These are phyloP conservation scores for Rhizopogon vulgaris DNA, from an alignment of 768 basidiomycete species.

Conservation along the genomic window DNA sequence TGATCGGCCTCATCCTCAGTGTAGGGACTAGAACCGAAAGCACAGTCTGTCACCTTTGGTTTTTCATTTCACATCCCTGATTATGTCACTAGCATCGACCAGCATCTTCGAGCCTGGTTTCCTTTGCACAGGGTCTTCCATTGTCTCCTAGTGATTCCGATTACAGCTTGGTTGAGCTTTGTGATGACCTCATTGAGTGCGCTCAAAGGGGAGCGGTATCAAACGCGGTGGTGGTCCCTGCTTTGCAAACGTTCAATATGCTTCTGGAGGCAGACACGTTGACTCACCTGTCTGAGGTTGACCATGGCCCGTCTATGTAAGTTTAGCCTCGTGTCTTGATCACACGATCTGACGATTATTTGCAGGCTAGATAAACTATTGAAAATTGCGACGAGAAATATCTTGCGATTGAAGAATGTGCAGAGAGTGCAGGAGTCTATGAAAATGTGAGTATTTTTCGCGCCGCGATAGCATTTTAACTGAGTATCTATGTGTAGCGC, in stretches of 20 bases:
- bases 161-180: conserved; percentile 48
- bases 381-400: conserved; percentile 52
- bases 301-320: conserved; percentile 48
- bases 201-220: conserved; percentile 47
- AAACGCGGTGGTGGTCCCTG: conserved; percentile 78
- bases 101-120: conserved; percentile 52
- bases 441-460: conserved; percentile 60
- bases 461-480: conserved; percentile 8
- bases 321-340: conserved; percentile 16
- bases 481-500: conserved; percentile 38
- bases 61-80: conserved; percentile 9
- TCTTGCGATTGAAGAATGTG: conserved; percentile 72
- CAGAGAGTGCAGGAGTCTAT: conserved; percentile 75
- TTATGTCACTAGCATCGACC: conserved; percentile 54
- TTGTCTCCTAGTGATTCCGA: conserved; percentile 21
- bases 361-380: conserved; percentile 51
- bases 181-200: conserved; percentile 51
- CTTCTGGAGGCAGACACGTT: conserved; percentile 68
- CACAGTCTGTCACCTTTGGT: conserved; percentile 49
- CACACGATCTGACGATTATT: conserved; percentile 3
- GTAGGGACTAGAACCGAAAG: conserved; percentile 80
- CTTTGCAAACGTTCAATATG: conserved; percentile 68
- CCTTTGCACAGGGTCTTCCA: conserved; percentile 52
- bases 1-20: conserved; percentile 72
- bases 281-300: conserved; percentile 37